These are phyloP conservation scores for Colletotrichum siamense DNA, from an alignment of 2,329 filamentous ascomycete species.

Conservation along the genomic window DNA sequence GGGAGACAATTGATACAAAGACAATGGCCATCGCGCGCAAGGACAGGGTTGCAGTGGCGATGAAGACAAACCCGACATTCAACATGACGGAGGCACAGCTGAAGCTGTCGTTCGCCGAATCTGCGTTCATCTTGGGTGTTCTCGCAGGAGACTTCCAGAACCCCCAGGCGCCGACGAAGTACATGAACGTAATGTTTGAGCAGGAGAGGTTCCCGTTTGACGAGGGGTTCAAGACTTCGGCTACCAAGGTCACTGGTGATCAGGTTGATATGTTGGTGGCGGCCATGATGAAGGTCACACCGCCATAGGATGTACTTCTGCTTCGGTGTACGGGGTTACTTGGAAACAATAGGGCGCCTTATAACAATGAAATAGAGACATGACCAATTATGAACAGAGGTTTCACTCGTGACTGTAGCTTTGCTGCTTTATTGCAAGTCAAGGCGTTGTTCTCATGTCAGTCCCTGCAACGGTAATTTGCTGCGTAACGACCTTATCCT, in stretches of 20 bases:
- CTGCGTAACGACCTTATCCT: not conserved
- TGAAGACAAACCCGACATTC: not conserved
- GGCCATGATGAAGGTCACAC: not conserved
- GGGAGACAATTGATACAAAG: not conserved
- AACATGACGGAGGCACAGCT: not conserved
- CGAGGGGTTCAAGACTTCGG: not conserved
- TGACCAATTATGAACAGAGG: accelerated
- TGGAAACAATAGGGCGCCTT: not conserved
- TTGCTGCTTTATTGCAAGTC: not conserved
- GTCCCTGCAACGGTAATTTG: not conserved
- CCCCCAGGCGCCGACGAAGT: not conserved
- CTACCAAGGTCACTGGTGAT: not conserved
- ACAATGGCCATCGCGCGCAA: conserved; percentile 30
- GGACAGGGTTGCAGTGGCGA: conserved; percentile 34
- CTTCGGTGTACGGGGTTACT: not conserved
- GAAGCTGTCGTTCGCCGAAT: not conserved
- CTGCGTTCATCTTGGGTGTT: not conserved
- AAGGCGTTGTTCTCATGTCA: not conserved
- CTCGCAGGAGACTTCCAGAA: not conserved
- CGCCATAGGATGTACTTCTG: not conserved
- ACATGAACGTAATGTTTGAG: not conserved
- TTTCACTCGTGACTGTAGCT: not conserved
- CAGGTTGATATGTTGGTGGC: not conserved
- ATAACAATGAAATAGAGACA: not conserved
- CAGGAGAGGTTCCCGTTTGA: not conserved